These are phyloP conservation scores for Cicer yamashitae DNA, from an alignment of 306 rosid genomes.

Conservation along the genomic window DNA sequence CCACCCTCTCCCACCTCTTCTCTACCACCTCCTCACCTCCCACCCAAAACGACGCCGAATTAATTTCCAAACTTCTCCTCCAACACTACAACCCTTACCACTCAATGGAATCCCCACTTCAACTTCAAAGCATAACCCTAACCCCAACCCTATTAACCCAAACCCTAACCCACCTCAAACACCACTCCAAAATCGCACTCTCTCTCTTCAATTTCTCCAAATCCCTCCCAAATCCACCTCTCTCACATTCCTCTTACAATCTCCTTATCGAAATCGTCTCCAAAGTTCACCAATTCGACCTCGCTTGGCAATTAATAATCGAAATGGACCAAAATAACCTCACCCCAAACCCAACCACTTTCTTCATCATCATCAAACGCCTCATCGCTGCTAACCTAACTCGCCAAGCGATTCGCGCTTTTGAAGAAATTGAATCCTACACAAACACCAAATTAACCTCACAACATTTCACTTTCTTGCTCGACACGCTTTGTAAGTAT, in stretches of 20 bases:
- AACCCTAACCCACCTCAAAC: constrained; percentile 71
- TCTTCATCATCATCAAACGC: constrained; percentile 71
- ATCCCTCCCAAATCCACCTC: constrained; percentile 64
- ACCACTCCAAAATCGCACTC: constrained; percentile 80
- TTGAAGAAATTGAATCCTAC: constrained; percentile 65
- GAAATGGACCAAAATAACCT: constrained; percentile 65
- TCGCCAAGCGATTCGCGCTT: constrained; percentile 81
- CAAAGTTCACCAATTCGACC: constrained; percentile 83
- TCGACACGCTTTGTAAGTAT: constrained; percentile 85
- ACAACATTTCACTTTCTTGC: constrained; percentile 59
- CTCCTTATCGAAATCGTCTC: constrained; percentile 68
- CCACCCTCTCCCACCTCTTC: neutral
- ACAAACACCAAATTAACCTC: constrained; percentile 31
- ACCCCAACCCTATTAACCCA: constrained; percentile 64
- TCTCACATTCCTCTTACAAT: constrained; percentile 60
- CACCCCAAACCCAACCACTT: constrained; percentile 54
- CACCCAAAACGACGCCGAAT: constrained; percentile 60
- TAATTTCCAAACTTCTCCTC: constrained; percentile 62
- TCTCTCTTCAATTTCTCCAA: constrained; percentile 74
- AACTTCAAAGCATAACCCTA: constrained; percentile 77
- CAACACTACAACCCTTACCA: constrained; percentile 92
- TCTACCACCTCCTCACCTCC: constrained; percentile 19
- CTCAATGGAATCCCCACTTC: constrained; percentile 71
- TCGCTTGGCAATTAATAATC: constrained; percentile 76
- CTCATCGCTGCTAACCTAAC: constrained; percentile 75